These are phyloP conservation scores for Pachysandra terminalis DNA, from an alignment of 164 flowering plant genomes.

Conservation along the genomic window DNA sequence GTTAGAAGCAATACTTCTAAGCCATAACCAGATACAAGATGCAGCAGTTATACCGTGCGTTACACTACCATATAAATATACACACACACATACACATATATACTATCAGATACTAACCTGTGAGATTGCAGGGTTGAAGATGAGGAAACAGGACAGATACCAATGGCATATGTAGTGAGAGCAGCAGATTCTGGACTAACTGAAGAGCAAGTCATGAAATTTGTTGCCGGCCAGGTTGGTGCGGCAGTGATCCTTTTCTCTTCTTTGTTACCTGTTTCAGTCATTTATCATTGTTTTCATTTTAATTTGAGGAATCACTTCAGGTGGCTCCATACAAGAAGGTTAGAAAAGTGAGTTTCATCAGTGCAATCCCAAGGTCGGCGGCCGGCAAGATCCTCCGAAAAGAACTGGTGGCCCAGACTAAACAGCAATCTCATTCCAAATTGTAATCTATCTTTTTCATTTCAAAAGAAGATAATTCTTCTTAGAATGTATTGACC, in stretches of 20 bases:
- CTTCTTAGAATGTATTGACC: background rate
- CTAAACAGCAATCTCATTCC: conserved; percentile 28
- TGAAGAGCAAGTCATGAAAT: conserved; percentile 53
- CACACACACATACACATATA: no score
- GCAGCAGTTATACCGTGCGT: conserved; percentile 78
- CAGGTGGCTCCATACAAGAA: conserved; percentile 81
- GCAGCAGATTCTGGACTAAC: conserved; percentile 35
- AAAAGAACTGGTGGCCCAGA: conserved; percentile 39
- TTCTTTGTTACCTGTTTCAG: background rate
- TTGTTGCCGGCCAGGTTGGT: conserved; percentile 58
- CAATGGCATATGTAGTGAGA: conserved; percentile 67
- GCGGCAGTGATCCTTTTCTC: background rate
- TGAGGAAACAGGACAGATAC: conserved; percentile 69
- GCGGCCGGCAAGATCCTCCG: conserved; percentile 73
- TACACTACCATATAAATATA: no score
- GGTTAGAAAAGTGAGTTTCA: conserved; percentile 49
- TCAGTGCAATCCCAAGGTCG: conserved; percentile 50
- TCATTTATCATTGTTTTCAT: background rate
- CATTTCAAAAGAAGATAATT: background rate
- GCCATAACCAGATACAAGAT: conserved; percentile 55
- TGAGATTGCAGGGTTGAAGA: conserved; percentile 49
- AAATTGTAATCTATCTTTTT: conserved; percentile 31
- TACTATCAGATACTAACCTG: no score
- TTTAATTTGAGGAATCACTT: background rate
- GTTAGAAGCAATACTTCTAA: conserved; percentile 53